phyloP scores from a whole-genome alignment of 768 basidiomycete species.

The Roridomyces roridus region DNA sequence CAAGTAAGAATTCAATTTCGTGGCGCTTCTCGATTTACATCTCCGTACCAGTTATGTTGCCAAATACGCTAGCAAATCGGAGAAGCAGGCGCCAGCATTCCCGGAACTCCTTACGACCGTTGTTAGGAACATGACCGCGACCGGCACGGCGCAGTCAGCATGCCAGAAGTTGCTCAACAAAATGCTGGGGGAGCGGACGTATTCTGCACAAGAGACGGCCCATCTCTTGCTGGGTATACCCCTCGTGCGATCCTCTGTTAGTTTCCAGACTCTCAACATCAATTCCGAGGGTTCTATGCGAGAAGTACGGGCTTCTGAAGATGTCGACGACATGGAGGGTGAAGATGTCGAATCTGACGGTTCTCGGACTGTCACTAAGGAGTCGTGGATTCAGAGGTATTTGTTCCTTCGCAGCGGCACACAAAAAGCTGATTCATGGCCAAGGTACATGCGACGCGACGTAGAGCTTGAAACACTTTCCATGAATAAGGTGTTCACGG shows the following conservation, averaged over 20 bases:
- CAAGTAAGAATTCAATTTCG: neutral
- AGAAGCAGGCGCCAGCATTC: slow-evolving; percentile 23
- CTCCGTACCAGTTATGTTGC: slow-evolving; percentile 18
- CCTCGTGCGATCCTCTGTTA: slow-evolving; percentile 16
- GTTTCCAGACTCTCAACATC: slow-evolving; percentile 23
- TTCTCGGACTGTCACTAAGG: slow-evolving; percentile 5
- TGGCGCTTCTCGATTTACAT: neutral
- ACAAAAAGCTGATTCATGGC: neutral
- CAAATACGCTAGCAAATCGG: slow-evolving; percentile 20
- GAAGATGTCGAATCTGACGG: neutral
- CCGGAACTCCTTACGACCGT: slow-evolving; percentile 17
- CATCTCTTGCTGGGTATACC: slow-evolving; percentile 30
- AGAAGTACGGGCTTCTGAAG: neutral
- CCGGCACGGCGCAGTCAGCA: slow-evolving; percentile 23
- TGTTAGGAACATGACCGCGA: neutral
- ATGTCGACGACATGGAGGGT: neutral
- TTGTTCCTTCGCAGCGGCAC: neutral
- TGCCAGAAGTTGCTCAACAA: slow-evolving; percentile 31
- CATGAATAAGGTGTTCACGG: neutral
- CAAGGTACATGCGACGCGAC: slow-evolving; percentile 10
- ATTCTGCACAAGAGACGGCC: slow-evolving; percentile 29
- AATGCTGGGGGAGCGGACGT: slow-evolving; percentile 28
- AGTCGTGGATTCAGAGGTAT: slow-evolving; percentile 19
- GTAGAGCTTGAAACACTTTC: neutral
- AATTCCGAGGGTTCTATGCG: slow-evolving; percentile 10